Evolutionary conservation across 306 rosid species (phyloP), one percentile per base, ranked within the genome.

Genomic region (Trichosanthes truncata): DNA sequence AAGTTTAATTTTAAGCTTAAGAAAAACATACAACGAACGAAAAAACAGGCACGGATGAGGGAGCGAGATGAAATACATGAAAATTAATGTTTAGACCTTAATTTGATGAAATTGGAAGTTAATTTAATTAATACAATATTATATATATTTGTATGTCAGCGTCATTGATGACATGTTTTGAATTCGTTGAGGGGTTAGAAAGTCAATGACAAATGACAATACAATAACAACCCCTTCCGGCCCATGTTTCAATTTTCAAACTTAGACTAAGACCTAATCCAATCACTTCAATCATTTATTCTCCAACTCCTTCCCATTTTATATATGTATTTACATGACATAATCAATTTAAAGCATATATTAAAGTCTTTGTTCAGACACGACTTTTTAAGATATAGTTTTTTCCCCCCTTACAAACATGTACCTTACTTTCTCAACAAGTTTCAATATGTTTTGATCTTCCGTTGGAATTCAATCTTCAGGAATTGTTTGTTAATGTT

Each of bases 121-220:
- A 7, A 55, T 55, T 52, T 52, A 43, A 9, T 52, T 18, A 52
- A 52, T n/a, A n/a, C n/a, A n/a, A n/a, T n/a, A n/a, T n/a, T 53
- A 53, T 1, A 18, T 36, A 14, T 56, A 36, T 6, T 1, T 55
- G 35, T 23, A 59, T n/a, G 40, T 36, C 45, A 65, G 1, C 48
- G 13, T 66, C 46, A 66, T 0, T 35, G 26, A 66, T 66, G 74
- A 38, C 25, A 36, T 66, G 48, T 9, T 36, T 66, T 0, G 49
- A 18, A 3, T 61, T 13, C 6, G 21, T 17, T 35, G 46, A 13
- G 11, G 6, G 36, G 12, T 66, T 33, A 33, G 12, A 36, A 66
- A 18, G 74, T 66, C 74, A 66, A 66, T 66, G 74, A 38, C 17
- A 66, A 60, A 60, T 60, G 66, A 60, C 18, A 60, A 60, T 60